Evolutionary conservation across 306 rosid genomes (phyloP), one percentile per base, ranked within the genome.

Genomic region (Cucumis cinereus): DNA sequence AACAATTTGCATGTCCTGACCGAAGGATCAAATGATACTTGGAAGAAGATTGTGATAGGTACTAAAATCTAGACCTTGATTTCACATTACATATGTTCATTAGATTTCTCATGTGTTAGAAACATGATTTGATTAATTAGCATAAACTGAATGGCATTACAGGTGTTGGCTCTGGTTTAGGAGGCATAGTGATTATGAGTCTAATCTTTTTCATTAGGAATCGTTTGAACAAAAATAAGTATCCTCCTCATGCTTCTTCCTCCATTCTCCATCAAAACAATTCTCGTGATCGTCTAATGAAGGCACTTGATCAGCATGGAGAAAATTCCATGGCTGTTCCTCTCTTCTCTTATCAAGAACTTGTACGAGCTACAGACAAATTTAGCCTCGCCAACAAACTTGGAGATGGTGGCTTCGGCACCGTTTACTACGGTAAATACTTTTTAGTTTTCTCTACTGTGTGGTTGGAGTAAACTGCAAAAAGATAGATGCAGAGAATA

Each of bases 401-500:
- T 30, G 97, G 98, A 74, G 97, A 93, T 82, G 98, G 98, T 15
- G 93, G 97, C 47, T 93, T 85, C 72, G 97, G 98, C 71, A 89
- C 95, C 3, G 98, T 93, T 3, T 93, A 93, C 83, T 83, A 45
- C 57, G 98, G 98, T 93, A 86, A 79, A 12, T 45, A 45, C 50
- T 12, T 45, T 45, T 12, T 0, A 45, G 16, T 45, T 45, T 4
- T 45, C 4, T 43, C 15, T 43, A 43, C 15, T 41, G 47, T 41
- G 47, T 10, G 11, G 11, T 41, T 41, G 47, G 49, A 43, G 50
- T 45, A 1, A 4, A 45, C 16, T 45, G 4, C 16, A 45, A 43
- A 43, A 45, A 12, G 50, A 45, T 45, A 2, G 50, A 1, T 45
- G 16, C 5, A 2, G 16, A 45, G 4, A 2, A 10, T 43, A 43